A percentile compares a stretch with the other conserved stretches of the same genome.
These are phyloP conservation scores for Petrea volubilis DNA, from an alignment of 257 asterid genomes.

Conservation along the genomic window DNA sequence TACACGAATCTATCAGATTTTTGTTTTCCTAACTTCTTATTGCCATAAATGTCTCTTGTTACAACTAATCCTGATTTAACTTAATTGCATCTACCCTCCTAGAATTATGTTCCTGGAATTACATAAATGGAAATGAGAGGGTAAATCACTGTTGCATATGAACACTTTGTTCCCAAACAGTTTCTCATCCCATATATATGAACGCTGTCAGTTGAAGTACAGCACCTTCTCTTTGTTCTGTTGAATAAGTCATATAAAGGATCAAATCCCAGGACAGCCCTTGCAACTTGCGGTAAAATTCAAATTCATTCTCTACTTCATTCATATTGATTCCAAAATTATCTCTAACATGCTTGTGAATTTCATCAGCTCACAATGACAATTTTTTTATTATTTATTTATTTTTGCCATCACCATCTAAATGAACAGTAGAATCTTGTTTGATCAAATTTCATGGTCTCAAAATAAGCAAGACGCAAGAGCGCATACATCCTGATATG, in stretches of 20 bases:
- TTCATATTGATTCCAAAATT: background rate
- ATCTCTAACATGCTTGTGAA: background rate
- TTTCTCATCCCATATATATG: too few species aligned
- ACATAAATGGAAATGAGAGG: background rate
- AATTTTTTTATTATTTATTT: too few species aligned
- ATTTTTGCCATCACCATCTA: background rate
- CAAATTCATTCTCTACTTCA: background rate
- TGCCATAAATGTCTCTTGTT: background rate
- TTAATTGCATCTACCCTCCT: background rate
- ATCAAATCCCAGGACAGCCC: background rate
- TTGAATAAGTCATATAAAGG: background rate
- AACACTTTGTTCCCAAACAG: too few species aligned
- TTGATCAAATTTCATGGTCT: background rate
- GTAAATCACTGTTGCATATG: background rate
- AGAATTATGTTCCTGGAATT: background rate
- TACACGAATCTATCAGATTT: background rate
- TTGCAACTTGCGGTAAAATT: background rate
- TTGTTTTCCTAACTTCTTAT: background rate
- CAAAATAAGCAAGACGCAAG: background rate
- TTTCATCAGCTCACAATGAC: background rate
- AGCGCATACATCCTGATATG: background rate
- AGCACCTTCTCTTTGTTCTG: background rate
- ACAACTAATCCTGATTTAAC: conserved; percentile 3
- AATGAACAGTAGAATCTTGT: background rate
- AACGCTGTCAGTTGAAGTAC: background rate